Evolutionary conservation across 2,329 filamentous ascomycete species (phyloP), one percentile per base, ranked within the genome.

Genomic region (Phyllosticta paracitricarpa): DNA sequence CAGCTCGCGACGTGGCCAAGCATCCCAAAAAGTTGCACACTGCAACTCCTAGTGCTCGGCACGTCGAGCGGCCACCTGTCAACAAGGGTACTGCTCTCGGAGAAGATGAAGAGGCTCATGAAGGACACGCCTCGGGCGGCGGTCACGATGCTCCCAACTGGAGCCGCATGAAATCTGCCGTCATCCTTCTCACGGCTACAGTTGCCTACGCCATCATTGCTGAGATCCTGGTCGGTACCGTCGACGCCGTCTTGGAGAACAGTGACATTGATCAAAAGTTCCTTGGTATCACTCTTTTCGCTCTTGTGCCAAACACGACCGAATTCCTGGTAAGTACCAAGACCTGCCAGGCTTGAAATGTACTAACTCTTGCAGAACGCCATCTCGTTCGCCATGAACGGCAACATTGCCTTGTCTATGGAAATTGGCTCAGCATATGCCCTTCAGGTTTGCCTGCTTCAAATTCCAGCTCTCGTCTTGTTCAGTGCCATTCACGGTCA

Each of bases 341-440:
- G 25, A 17, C 7, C 24, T 7, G 10, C 7, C 12, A 3, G 1
- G 51, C 17, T 51, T 14, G 7, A 53, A 40, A 14, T 19, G 12
- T 7, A 17, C 59, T 61, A 22, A 61, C 35, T 7, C n/a, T 24
- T 33, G 54, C 63, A 91, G 86, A 99, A 99, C 75, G 94, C 93
- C 72, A 99, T 99, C 63, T 97, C 92, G 0, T 99, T 99, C 73
- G 94, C 94, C 59, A 99, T 99, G 93, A 97, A 99, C 71, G 94
- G 94, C 63, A 99, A 99, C 74, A 97, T 99, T 74, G 94, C 94
- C 0, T 79, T 99, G 19, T 97, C 91, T 48, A 99, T 99, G 94
- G 94, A 99, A 72, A 99, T 99, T 67, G 94, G 94, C 66, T 97
- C 92, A 0, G 93, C 93, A 2, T 99, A 99, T 71, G 94, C 94